Base-by-base conservation (phyloP, 2,329 filamentous ascomycete genomes). In the Lomentospora prolificans region DNA sequence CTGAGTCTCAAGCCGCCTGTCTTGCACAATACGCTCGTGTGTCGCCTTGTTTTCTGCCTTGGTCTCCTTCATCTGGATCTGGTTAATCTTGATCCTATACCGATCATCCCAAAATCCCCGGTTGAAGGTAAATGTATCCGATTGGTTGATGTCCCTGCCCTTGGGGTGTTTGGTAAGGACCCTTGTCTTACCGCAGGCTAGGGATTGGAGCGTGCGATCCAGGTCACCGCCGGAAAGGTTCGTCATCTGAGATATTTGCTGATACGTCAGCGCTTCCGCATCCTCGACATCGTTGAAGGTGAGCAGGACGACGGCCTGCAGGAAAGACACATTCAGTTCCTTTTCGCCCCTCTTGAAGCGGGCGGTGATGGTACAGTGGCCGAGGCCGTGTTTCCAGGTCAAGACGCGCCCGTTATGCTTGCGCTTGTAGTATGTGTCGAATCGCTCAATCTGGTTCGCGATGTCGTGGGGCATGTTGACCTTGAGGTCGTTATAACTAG, bases 51-150 rank as follows among this genome's bases (percentile, higher is more conserved):
- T 96, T 72, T 99, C 94, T 65, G 92, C 87, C 64, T 87, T 88
- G 0, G 94, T 97, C 72, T 99, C 94, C 72, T 94, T 95, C 53
- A 96, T 80, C 71, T 99, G 94, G 63, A 99, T 94, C 71, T 96
- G 92, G 72, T 97, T 99, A 75, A 99, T 96, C 75, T 99, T 99
- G 72, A 99, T 85, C 57, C 90, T 84, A 70, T 89, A 87, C 70
- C 94, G 95, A 19, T 85, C 79, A 65, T 96, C 87, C 2, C 74
- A 74, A 70, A 99, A 99, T 14, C 68, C 68, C 48, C 78, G 70
- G 72, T 96, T 96, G 65, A 95, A 85, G 0, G 82, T 82, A 65
- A 99, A 99, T 0, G 85, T 88, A 70, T 99, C 95, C 0, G 81
- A 89, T 1, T 75, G 66, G 57, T 80, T 79, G 61, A 99, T 84